These are phyloP conservation scores for Candida coleopterorum DNA, from an alignment of 805 yeast genomes.

Conservation along the genomic window DNA sequence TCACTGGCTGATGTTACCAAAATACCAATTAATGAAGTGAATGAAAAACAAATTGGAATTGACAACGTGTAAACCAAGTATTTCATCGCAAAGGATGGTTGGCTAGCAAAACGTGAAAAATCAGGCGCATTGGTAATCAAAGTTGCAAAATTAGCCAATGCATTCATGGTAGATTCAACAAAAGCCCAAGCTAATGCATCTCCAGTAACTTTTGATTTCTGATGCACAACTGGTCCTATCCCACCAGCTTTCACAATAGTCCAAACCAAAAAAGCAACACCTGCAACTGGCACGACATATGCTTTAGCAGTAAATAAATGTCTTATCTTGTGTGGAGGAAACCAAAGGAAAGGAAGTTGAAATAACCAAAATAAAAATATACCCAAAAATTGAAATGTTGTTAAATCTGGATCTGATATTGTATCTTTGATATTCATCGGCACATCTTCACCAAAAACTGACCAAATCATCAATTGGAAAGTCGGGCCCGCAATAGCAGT, in stretches of 20 bases:
- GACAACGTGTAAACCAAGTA: slow-evolving; percentile 48
- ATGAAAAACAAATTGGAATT: slow-evolving; percentile 71
- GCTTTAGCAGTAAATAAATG: slow-evolving; percentile 84
- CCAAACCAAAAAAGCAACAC: slow-evolving; percentile 81
- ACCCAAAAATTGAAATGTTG: slow-evolving; percentile 67
- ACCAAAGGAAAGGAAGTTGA: slow-evolving; percentile 75
- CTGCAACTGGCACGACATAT: slow-evolving; percentile 73
- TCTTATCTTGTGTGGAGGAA: slow-evolving; percentile 77
- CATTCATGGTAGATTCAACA: slow-evolving; percentile 70
- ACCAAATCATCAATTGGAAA: slow-evolving; percentile 65
- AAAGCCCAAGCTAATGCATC: slow-evolving; percentile 78
- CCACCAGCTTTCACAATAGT: slow-evolving; percentile 76
- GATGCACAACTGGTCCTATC: slow-evolving; percentile 65
- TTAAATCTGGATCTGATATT: slow-evolving; percentile 54
- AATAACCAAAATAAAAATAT: slow-evolving; percentile 81
- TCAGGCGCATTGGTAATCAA: slow-evolving; percentile 85
- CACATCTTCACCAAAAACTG: slow-evolving; percentile 68
- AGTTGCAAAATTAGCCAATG: slow-evolving; percentile 85
- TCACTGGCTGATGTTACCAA: slow-evolving; percentile 77
- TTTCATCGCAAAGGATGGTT: slow-evolving; percentile 34
- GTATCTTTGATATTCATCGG: slow-evolving; percentile 60
- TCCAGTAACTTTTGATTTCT: slow-evolving; percentile 46
- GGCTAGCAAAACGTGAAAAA: slow-evolving; percentile 74
- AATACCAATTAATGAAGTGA: slow-evolving; percentile 82
- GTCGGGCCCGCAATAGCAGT: slow-evolving; percentile 82